phyloP scores from a whole-genome alignment of 2,329 filamentous ascomycete species.

The Aspergillus bombycis region DNA sequence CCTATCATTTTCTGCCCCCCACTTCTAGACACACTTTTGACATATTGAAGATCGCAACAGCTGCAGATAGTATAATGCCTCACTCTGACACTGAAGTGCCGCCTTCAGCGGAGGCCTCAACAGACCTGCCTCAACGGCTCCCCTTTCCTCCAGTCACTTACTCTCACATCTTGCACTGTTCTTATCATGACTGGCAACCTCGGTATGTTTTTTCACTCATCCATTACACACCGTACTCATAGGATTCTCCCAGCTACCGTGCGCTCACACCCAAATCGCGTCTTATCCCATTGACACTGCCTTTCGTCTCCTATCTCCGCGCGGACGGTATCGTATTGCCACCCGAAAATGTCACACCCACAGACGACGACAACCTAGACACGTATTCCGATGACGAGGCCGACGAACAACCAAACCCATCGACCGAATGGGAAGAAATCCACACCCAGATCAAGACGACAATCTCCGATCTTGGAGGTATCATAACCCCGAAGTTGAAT shows the following conservation, averaged over 20 bases:
- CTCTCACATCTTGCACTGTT: slow-evolving; percentile 90
- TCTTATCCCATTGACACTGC: slow-evolving; percentile 73
- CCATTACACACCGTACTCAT: slow-evolving; percentile 16
- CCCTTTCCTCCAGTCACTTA: slow-evolving; percentile 83
- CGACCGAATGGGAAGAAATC: slow-evolving; percentile 65
- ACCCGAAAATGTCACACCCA: slow-evolving; percentile 41
- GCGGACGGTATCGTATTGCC: slow-evolving; percentile 89
- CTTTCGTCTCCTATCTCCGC: slow-evolving; percentile 83
- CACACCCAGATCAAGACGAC: slow-evolving; percentile 76
- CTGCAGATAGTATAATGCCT: slow-evolving; percentile 30
- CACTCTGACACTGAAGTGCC: slow-evolving; percentile 29
- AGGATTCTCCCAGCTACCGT: slow-evolving; percentile 63
- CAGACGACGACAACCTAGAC: slow-evolving; percentile 54
- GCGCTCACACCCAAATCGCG: slow-evolving; percentile 81
- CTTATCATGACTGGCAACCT: slow-evolving; percentile 89
- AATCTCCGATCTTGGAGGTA: slow-evolving; percentile 80
- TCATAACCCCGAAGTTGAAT: slow-evolving; percentile 90
- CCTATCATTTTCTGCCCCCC: slow-evolving; percentile 1
- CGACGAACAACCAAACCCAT: slow-evolving; percentile 61
- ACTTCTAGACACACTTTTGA: not conserved
- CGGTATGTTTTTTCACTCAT: slow-evolving; percentile 52
- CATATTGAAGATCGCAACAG: not conserved
- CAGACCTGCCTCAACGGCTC: slow-evolving; percentile 42
- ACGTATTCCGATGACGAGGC: slow-evolving; percentile 56
- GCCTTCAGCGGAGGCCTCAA: slow-evolving; percentile 16